Conservation (phyloP, 306 rosid species). For the Vigna angularis region DNA sequence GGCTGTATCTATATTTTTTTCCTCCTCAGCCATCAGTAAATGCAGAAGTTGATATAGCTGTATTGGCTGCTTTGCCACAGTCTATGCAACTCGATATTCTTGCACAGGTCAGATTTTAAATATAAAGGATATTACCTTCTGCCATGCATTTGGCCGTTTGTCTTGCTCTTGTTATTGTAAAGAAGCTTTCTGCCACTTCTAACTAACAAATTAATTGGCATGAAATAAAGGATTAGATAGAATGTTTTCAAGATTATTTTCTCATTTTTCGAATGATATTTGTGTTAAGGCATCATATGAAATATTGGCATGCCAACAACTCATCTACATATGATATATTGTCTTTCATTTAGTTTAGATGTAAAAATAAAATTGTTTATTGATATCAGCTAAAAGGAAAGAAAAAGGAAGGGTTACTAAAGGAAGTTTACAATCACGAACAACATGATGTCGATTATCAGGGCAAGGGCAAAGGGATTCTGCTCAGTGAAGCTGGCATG, state of each 20-base stretch:
- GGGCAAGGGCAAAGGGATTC: constrained; percentile 54
- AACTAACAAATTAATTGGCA: constrained; percentile 11
- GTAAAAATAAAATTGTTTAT: constrained; percentile 12
- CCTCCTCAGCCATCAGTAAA: constrained; percentile 65
- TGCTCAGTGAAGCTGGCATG: constrained; percentile 37
- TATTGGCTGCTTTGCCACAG: constrained; percentile 88
- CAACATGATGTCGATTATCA: constrained; percentile 31
- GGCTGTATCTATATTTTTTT: constrained; percentile 18
- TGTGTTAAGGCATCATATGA: constrained; percentile 14
- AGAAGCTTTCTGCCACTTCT: not conserved
- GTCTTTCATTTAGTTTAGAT: constrained; percentile 31
- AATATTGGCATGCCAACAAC: constrained; percentile 1
- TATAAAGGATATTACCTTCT: constrained; percentile 14
- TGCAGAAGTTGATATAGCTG: constrained; percentile 75
- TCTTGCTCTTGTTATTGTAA: not conserved
- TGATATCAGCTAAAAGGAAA: constrained; percentile 58
- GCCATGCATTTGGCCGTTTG: constrained; percentile 29
- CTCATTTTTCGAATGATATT: constrained; percentile 14
- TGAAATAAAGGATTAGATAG: constrained; percentile 33
- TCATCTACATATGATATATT: constrained; percentile 16
- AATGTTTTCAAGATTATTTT: constrained; percentile 24
- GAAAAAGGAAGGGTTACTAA: constrained; percentile 43
- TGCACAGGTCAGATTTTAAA: constrained; percentile 64
- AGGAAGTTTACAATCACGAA: constrained; percentile 45
- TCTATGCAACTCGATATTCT: constrained; percentile 90